Base-by-base conservation (phyloP, 768 basidiomycete species). In the Auricularia sp. region DNA sequence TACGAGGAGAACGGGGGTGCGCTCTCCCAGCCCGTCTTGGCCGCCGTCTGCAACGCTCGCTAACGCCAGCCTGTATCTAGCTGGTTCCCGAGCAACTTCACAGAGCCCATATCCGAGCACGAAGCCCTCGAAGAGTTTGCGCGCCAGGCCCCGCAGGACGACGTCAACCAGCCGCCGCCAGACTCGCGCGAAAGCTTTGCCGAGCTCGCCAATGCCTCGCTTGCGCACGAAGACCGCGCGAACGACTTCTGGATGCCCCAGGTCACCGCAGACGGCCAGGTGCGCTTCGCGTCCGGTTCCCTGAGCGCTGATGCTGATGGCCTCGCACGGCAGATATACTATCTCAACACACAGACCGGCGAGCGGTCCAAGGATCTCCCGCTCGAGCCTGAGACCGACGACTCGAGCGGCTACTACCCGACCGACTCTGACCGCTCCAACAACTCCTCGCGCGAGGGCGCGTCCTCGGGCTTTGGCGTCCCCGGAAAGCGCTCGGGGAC, bases 31-130 rank as follows among this genome's bases (percentile, higher is more conserved):
- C 14, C 56, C 7, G 18, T 12, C 29, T 36, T 29, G 34, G 16
- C 18, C 23, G 23, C 56, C 33, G 56, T 29, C 29, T 3, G 29
- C 29, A 29, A n/a, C n/a, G 23, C 56, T 8, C 23, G 11, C 29
- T 29, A 29, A 29, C 29, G 29, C 2, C 29, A 29, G 29, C 3
- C 29, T 29, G 29, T 29, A 29, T 29, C 29, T 18, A 59, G 56
- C 21, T 96, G 93, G 93, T 96, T 99, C 75, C 96, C 96, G 23
- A 92, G 90, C 68, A 99, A 98, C 77, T 98, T 97, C 78, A 94
- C 97, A 56, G 77, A 80, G 59, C 72, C 84, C 56, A 85, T 98
- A 64, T 81, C 85, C 33, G 90, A 91, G 67, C 87, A 90, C 70
- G 91, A 92, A 71, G 90, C 87, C 14, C 23, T 59, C 2, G 92